Evolutionary conservation across 148 eudicot species (phyloP).

Genomic region (Rhododendron ferrugineum): DNA sequence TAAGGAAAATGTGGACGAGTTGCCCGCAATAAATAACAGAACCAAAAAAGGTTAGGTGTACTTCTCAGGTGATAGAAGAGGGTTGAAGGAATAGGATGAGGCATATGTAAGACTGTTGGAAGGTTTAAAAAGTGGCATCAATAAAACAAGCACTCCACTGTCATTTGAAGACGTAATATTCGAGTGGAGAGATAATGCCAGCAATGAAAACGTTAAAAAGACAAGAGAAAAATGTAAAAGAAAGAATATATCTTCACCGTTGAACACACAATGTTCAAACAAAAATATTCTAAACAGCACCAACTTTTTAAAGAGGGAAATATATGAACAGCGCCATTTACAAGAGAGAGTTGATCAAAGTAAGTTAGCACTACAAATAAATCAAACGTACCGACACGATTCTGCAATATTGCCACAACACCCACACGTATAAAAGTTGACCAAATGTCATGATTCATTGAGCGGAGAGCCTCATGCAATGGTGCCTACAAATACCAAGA

Average conservation of each 20-base stretch:
- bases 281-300: neutral
- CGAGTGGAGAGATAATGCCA: neutral
- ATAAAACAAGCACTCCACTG: neutral
- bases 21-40: neutral
- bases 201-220: neutral
- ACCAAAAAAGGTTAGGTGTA: neutral
- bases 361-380: neutral
- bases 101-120: neutral
- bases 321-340: neutral
- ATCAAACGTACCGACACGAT: constrained; percentile 64
- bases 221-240: neutral
- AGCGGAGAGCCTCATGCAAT: constrained; percentile 37
- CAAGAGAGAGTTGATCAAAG: neutral
- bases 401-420: constrained; percentile 69
- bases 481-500: constrained; percentile 45
- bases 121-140: neutral
- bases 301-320: neutral
- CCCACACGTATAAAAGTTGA: constrained; percentile 58
- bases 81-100: neutral
- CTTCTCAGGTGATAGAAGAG: neutral
- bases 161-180: neutral
- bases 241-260: neutral
- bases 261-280: neutral
- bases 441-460: constrained; percentile 46
- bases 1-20: neutral